A percentile compares a stretch with the other conserved stretches of the same genome.
Conservation (phyloP, 139 green algal genomes). For the Ulvella scutata region DNA sequence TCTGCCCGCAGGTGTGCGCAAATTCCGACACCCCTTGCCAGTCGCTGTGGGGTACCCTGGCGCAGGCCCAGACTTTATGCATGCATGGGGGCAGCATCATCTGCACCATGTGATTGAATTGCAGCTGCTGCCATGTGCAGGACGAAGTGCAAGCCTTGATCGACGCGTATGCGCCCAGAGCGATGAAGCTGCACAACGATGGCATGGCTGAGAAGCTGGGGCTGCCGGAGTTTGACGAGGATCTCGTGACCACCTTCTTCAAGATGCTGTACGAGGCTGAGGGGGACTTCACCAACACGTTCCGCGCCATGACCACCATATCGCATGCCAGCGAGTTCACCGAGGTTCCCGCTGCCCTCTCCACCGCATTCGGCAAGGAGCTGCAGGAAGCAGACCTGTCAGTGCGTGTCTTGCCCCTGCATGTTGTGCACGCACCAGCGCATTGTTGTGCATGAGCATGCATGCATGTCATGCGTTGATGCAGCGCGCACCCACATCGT, state of each 20-base stretch:
- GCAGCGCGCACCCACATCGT: too few relatives aligned
- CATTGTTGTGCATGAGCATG: too few relatives aligned
- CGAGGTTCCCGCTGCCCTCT: constrained; percentile 5
- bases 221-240: constrained; percentile 35
- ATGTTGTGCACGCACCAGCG: too few relatives aligned
- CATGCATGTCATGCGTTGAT: too few relatives aligned
- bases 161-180: constrained; percentile 19
- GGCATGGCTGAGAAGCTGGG: constrained; percentile 60
- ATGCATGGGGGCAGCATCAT: too few relatives aligned
- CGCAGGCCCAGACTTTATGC: too few relatives aligned
- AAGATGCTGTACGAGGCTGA: constrained; percentile 39
- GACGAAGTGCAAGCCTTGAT: constrained; percentile 16
- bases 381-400: neutral
- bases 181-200: constrained; percentile 5
- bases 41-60: too few relatives aligned
- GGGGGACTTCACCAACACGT: constrained; percentile 68
- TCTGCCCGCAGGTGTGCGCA: too few relatives aligned
- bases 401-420: too few relatives aligned
- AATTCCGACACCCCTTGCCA: too few relatives aligned
- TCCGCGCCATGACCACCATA: constrained; percentile 30
- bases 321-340: neutral
- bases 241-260: constrained; percentile 28
- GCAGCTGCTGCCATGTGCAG: neutral
- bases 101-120: neutral
- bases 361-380: neutral